These are phyloP conservation scores for Globisporangium iwayamae DNA, from an alignment of 352 stramenopile genomes.

Conservation along the genomic window DNA sequence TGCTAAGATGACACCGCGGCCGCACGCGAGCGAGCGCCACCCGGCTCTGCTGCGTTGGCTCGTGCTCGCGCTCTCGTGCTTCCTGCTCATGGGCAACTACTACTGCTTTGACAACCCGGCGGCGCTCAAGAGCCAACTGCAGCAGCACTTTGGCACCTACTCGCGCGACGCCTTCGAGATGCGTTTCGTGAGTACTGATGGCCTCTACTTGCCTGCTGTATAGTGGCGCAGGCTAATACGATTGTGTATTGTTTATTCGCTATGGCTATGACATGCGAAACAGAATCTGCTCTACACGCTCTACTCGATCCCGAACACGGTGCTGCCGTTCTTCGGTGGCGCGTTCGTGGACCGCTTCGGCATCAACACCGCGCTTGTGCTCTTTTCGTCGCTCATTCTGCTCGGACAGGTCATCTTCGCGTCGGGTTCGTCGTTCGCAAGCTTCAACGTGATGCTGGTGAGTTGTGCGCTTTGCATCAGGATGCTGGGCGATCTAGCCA, in stretches of 20 bases:
- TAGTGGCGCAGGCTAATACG: neutral
- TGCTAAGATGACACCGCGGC: neutral
- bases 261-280: neutral
- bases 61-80: constrained; percentile 80
- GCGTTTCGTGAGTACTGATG: constrained; percentile 44
- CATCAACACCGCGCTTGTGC: constrained; percentile 45
- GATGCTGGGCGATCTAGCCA: neutral
- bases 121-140: constrained; percentile 84
- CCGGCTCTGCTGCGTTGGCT: constrained; percentile 62
- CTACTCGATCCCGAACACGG: constrained; percentile 91
- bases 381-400: constrained; percentile 85
- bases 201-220: neutral
- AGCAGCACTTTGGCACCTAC: constrained; percentile 77
- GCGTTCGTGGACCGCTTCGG: constrained; percentile 89
- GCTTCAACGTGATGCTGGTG: constrained; percentile 74
- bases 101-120: constrained; percentile 90
- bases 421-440: constrained; percentile 68
- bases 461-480: neutral
- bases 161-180: constrained; percentile 78
- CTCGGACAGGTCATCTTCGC: constrained; percentile 87
- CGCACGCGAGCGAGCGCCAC: constrained; percentile 12
- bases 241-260: neutral
- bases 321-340: constrained; percentile 93
- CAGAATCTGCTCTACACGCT: constrained; percentile 94
- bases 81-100: constrained; percentile 90